Conservation (phyloP, 2,329 filamentous ascomycete species). For the Fusarium continuum region DNA sequence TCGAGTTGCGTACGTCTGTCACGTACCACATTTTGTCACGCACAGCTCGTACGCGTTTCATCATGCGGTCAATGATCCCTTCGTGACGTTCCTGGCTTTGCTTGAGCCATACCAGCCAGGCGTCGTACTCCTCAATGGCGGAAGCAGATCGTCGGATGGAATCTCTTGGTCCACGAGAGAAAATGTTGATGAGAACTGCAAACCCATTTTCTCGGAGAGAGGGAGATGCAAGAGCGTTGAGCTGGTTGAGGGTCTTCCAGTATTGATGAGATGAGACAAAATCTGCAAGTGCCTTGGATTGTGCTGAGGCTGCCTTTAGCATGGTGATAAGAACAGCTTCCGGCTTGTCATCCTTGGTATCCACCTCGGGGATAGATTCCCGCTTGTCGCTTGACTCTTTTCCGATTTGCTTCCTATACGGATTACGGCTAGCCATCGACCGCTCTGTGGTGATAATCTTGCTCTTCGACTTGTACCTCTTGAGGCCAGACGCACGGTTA, state of each 20-base stretch:
- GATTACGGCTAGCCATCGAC: slow-evolving; percentile 66
- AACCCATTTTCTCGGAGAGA: slow-evolving; percentile 74
- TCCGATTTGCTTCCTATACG: slow-evolving; percentile 57
- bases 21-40: slow-evolving; percentile 99
- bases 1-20: slow-evolving; percentile 90
- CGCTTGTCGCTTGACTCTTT: slow-evolving; percentile 20
- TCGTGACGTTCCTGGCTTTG: slow-evolving; percentile 84
- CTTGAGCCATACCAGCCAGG: slow-evolving; percentile 84
- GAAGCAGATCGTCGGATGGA: slow-evolving; percentile 74
- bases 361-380: slow-evolving; percentile 13
- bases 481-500: slow-evolving; percentile 71
- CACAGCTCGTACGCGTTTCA: slow-evolving; percentile 75
- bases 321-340: slow-evolving; percentile 72
- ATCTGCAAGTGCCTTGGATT: slow-evolving; percentile 81
- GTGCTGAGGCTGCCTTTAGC: slow-evolving; percentile 78
- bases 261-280: slow-evolving; percentile 87
- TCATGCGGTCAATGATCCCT: slow-evolving; percentile 76
- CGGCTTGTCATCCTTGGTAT: slow-evolving; percentile 50
- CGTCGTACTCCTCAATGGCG: slow-evolving; percentile 80
- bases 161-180: slow-evolving; percentile 75
- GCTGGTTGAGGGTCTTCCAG: slow-evolving; percentile 81
- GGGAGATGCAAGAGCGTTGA: slow-evolving; percentile 69
- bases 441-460: slow-evolving; percentile 62
- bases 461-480: slow-evolving; percentile 69
- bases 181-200: slow-evolving; percentile 76